Conservation (phyloP, 2,329 filamentous ascomycete species). For the Niveomyces coronatus region DNA sequence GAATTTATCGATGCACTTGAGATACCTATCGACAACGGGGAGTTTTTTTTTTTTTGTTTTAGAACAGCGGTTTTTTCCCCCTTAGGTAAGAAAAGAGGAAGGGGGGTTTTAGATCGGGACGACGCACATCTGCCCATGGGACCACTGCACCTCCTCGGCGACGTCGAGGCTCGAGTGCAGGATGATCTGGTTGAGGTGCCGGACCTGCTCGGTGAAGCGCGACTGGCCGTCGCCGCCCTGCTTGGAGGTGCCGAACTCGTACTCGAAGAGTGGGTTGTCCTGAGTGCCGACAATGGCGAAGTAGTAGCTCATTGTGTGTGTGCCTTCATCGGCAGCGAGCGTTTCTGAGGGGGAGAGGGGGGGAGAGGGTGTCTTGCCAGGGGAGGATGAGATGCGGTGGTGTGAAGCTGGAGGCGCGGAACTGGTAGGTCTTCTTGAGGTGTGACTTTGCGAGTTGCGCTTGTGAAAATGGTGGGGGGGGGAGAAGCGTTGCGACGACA, state of each 20-base stretch:
- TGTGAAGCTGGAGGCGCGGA: too few species aligned
- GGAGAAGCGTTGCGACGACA: too few species aligned
- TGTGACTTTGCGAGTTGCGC: too few species aligned
- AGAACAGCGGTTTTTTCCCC: background rate
- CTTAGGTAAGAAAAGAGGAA: constrained; percentile 11
- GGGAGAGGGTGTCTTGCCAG: background rate
- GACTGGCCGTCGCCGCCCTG: constrained; percentile 87
- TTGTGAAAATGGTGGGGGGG: too few species aligned
- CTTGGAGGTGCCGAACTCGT: constrained; percentile 95
- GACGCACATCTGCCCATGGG: constrained; percentile 68
- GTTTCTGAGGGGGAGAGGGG: background rate
- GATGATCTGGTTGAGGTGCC: constrained; percentile 95
- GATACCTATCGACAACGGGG: constrained; percentile 52
- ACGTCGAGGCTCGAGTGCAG: constrained; percentile 90
- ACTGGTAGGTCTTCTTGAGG: too few species aligned
- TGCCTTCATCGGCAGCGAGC: background rate
- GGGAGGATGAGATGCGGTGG: too few species aligned
- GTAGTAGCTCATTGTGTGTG: constrained; percentile 78
- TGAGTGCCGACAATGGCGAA: constrained; percentile 93
- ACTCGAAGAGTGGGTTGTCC: constrained; percentile 92
- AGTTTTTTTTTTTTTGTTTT: background rate
- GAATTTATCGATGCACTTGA: constrained; percentile 95
- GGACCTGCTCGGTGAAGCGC: constrained; percentile 77
- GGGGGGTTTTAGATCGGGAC: background rate
- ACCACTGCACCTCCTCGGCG: constrained; percentile 94